phyloP scores from a whole-genome alignment of 2,329 filamentous ascomycete species.

The Pseudogymnoascus sp. region DNA sequence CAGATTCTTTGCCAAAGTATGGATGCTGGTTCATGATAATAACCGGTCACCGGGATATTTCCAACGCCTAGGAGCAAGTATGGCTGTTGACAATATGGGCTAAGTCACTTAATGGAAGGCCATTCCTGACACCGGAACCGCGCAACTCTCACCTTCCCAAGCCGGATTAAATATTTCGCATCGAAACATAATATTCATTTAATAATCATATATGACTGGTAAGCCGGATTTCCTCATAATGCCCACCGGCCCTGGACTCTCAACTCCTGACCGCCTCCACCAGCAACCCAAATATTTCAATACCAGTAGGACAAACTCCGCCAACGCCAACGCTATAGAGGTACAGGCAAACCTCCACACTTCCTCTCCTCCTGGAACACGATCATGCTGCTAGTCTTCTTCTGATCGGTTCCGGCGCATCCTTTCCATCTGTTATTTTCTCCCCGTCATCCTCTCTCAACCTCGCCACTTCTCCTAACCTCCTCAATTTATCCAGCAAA shows the following conservation, averaged over 20 bases:
- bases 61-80: not conserved
- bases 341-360: not conserved
- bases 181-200: constrained; percentile 1
- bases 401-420: not conserved
- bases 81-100: not conserved
- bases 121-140: not conserved
- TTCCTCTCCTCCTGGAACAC: not conserved
- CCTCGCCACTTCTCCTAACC: constrained; percentile 33
- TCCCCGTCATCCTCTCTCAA: constrained; percentile 24
- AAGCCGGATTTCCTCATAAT: not conserved
- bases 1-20: not conserved
- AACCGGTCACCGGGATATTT: not conserved
- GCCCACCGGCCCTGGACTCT: not conserved
- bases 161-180: constrained; percentile 38
- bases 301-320: not conserved
- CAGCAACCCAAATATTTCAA: not conserved
- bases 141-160: constrained; percentile 45
- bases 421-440: constrained; percentile 11
- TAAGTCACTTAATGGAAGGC: not conserved
- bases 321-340: not conserved
- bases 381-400: not conserved
- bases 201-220: not conserved
- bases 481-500: constrained; percentile 47
- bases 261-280: not conserved
- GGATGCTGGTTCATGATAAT: not conserved